phyloP scores from a whole-genome alignment of 169 alveolate genomes.

The Plasmodium relictum region DNA sequence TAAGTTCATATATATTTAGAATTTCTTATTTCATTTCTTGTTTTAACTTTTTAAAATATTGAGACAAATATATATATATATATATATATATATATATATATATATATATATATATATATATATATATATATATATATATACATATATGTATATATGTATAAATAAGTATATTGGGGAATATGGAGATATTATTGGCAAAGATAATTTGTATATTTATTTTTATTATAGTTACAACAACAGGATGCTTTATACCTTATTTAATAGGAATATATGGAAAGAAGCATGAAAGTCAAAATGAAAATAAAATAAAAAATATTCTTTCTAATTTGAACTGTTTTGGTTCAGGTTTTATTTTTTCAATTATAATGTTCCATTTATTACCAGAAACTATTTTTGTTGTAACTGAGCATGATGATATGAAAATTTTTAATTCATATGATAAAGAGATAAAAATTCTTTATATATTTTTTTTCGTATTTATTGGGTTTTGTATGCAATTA shows the following conservation, averaged over 20 bases:
- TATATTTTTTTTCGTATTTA: constrained; percentile 59
- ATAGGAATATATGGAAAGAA: constrained; percentile 34
- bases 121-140: not conserved
- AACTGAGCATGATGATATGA: constrained; percentile 25
- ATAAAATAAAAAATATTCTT: constrained; percentile 20
- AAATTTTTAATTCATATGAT: constrained; percentile 29
- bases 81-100: not conserved
- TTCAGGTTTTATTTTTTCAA: constrained; percentile 68
- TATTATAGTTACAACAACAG: constrained; percentile 51
- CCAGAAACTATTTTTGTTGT: constrained; percentile 53
- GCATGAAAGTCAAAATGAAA: constrained; percentile 17
- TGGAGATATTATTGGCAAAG: constrained; percentile 51
- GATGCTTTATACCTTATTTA: constrained; percentile 50
- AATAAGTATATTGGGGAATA: constrained; percentile 2
- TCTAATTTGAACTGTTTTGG: constrained; percentile 67
- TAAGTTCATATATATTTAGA: too few relatives aligned
- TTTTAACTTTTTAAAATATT: too few relatives aligned
- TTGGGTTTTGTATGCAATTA: constrained; percentile 63
- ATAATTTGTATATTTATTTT: constrained; percentile 55
- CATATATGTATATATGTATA: not conserved
- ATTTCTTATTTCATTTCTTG: too few relatives aligned
- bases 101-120: not conserved
- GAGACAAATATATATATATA: too few relatives aligned
- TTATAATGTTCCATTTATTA: constrained; percentile 57
- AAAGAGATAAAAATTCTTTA: constrained; percentile 32